phyloP scores from a whole-genome alignment of 2,329 filamentous ascomycete species.

The Zymoseptoria pseudotritici region DNA sequence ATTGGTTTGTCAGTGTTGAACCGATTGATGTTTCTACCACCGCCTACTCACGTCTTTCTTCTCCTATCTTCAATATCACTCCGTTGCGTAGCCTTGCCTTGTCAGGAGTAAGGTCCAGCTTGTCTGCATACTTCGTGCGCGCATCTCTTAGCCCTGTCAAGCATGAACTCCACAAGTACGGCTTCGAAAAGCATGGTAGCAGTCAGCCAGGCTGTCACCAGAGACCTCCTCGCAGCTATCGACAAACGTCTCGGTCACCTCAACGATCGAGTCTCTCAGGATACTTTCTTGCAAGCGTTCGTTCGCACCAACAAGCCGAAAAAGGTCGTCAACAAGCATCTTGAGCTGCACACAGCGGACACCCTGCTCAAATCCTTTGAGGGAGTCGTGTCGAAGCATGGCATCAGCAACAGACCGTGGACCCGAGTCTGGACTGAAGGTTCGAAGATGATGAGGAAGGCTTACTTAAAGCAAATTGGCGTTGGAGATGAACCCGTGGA shows the following conservation, averaged over 20 bases:
- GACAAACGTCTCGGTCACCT: neutral
- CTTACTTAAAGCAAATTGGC: neutral
- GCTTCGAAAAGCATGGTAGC: neutral
- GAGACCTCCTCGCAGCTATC: neutral
- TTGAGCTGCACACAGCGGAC: neutral
- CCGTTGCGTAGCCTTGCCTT: too few species aligned
- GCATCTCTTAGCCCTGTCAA: neutral
- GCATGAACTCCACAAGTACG: too few species aligned
- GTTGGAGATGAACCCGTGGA: neutral
- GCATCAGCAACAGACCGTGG: neutral
- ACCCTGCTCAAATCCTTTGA: neutral
- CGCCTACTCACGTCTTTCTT: too few species aligned
- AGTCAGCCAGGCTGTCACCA: neutral
- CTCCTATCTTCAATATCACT: too few species aligned
- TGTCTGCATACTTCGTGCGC: too few species aligned
- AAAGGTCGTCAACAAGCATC: neutral
- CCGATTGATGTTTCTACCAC: too few species aligned
- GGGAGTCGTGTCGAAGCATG: neutral
- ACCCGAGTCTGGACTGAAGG: neutral
- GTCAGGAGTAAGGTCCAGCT: too few species aligned
- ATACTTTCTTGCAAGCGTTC: neutral
- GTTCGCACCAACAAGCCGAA: neutral
- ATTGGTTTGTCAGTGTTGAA: too few species aligned
- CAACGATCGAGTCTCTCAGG: neutral
- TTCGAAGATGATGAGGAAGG: neutral